These are phyloP conservation scores for Aspergillus sp. DNA, from an alignment of 2,329 filamentous ascomycete species.

Conservation along the genomic window DNA sequence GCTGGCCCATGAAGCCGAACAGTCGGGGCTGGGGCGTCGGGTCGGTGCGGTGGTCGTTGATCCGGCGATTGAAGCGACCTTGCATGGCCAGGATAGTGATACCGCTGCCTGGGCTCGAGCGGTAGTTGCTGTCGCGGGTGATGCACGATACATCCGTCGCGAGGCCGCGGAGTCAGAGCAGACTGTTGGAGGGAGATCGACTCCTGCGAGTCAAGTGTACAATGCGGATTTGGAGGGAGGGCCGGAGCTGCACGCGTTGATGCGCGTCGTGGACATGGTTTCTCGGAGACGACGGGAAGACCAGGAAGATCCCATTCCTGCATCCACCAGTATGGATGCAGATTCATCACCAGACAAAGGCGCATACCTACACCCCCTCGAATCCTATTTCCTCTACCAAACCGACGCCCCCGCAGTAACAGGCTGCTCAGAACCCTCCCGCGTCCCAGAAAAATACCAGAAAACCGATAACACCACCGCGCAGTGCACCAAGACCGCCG, in stretches of 20 bases:
- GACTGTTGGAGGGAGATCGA: slow-evolving; percentile 10
- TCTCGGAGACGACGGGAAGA: slow-evolving; percentile 33
- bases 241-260: slow-evolving; percentile 39
- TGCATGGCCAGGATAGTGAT: slow-evolving; percentile 15
- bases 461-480: slow-evolving; percentile 10
- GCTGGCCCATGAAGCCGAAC: slow-evolving; percentile 32
- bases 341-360: slow-evolving; percentile 7
- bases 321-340: not conserved
- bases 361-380: slow-evolving; percentile 17
- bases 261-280: slow-evolving; percentile 38
- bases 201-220: slow-evolving; percentile 18
- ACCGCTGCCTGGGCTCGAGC: slow-evolving; percentile 26
- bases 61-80: slow-evolving; percentile 25
- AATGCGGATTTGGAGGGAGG: slow-evolving; percentile 34
- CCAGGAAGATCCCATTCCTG: too few species aligned
- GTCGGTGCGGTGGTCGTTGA: slow-evolving; percentile 41
- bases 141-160: slow-evolving; percentile 31
- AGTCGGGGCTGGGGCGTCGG: slow-evolving; percentile 29
- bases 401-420: slow-evolving; percentile 38
- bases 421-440: slow-evolving; percentile 5
- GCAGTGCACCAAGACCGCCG: slow-evolving; percentile 6
- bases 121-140: slow-evolving; percentile 38
- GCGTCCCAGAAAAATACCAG: slow-evolving; percentile 12
- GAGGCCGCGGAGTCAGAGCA: slow-evolving; percentile 20
- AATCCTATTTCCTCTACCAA: slow-evolving; percentile 39